Percentiles rank a stretch among this genome's conserved stretches.
Conservation (phyloP, 164 flowering plant genomes). For the Piper longum region DNA sequence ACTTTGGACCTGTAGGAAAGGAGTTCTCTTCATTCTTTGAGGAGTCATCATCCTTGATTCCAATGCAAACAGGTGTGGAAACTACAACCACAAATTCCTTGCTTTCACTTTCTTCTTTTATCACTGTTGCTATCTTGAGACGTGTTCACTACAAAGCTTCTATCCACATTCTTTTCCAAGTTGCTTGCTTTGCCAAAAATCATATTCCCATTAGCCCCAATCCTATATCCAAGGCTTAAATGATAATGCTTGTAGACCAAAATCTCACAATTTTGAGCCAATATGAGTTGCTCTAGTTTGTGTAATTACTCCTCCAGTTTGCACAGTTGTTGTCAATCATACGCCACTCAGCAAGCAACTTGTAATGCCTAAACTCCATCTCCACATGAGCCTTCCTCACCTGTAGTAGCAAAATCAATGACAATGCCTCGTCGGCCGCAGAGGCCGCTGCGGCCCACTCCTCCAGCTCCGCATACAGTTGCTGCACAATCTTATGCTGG, state of each 20-base stretch:
- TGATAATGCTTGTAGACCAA: slow-evolving; percentile 79
- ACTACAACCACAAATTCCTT: slow-evolving; percentile 18
- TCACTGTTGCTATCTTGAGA: slow-evolving; percentile 44
- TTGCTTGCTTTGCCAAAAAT: slow-evolving; percentile 5
- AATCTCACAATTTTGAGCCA: slow-evolving; percentile 61
- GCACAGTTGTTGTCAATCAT: slow-evolving; percentile 63
- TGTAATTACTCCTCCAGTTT: slow-evolving; percentile 70
- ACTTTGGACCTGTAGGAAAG: slow-evolving; percentile 29
- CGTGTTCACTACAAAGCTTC: slow-evolving; percentile 27
- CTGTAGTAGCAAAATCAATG: slow-evolving; percentile 89
- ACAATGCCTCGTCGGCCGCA: slow-evolving; percentile 79
- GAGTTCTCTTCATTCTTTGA: slow-evolving; percentile 29
- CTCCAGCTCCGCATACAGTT: slow-evolving; percentile 55
- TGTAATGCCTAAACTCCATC: slow-evolving; percentile 83
- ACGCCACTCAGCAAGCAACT: slow-evolving; percentile 77
- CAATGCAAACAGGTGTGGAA: slow-evolving; percentile 23
- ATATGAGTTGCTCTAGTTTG: slow-evolving; percentile 67
- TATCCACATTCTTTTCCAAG: slow-evolving; percentile 29
- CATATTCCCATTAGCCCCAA: slow-evolving; percentile 3
- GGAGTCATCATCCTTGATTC: slow-evolving; percentile 31
- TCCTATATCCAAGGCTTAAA: slow-evolving; percentile 74
- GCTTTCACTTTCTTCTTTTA: slow-evolving; percentile 31
- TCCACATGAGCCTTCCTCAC: slow-evolving; percentile 84
- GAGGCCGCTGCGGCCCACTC: slow-evolving; percentile 12
- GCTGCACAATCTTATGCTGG: slow-evolving; percentile 64